Evolutionary conservation across 176 grass and related monocot genomes (phyloP).

Genomic region (Melocanna baccifera): DNA sequence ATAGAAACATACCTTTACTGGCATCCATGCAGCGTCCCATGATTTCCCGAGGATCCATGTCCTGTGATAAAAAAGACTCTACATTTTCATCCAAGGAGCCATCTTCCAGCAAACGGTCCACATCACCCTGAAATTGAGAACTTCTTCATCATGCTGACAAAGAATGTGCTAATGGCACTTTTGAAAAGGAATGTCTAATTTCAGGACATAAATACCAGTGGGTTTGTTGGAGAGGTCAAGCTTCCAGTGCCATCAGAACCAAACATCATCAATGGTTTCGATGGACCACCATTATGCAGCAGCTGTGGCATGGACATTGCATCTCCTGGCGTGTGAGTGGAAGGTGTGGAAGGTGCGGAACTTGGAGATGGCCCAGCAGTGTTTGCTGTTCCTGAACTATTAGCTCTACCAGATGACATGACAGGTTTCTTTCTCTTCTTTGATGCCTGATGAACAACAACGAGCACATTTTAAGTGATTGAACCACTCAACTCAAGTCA

Average conservation of each 20-base stretch:
- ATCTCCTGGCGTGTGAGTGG: constrained; percentile 94
- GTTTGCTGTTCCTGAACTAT: constrained; percentile 91
- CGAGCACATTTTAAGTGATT: constrained; percentile 1
- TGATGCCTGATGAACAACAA: constrained; percentile 51
- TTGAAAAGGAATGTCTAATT: constrained; percentile 26
- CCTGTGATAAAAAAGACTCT: constrained; percentile 97
- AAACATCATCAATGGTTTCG: constrained; percentile 77
- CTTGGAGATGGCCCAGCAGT: constrained; percentile 94
- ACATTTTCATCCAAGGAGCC: constrained; percentile 96
- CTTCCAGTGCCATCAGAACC: constrained; percentile 75
- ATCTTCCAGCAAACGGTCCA: constrained; percentile 93
- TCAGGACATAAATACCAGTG: constrained; percentile 58
- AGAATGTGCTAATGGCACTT: neutral
- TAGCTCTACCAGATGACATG: constrained; percentile 70
- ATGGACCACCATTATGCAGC: constrained; percentile 67
- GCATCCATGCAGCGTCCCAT: constrained; percentile 82
- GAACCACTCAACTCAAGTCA: constrained; percentile 14
- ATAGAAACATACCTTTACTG: constrained; percentile 61
- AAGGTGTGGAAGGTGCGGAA: constrained; percentile 92
- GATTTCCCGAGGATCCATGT: constrained; percentile 85
- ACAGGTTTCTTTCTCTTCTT: constrained; percentile 77
- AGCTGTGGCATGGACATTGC: constrained; percentile 77
- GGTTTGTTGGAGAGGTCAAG: constrained; percentile 80
- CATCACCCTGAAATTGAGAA: constrained; percentile 70
- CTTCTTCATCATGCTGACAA: neutral